Evolutionary conservation across 75 land plant species (phyloP), one percentile per base, ranked within the genome.

Genomic region (Picea glauca): DNA sequence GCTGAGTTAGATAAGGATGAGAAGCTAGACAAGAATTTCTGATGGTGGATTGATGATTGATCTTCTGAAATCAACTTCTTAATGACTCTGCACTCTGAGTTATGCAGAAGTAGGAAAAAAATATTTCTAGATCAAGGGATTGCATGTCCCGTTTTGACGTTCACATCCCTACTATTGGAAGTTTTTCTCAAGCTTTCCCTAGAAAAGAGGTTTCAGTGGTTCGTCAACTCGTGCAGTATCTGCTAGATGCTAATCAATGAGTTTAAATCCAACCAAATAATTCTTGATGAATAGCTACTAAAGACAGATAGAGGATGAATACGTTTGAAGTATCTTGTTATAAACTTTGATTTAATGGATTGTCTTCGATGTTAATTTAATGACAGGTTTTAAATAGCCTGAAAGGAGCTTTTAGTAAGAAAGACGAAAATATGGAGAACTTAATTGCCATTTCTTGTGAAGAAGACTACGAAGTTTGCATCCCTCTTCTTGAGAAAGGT

Each of bases 401-500:
- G 50, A 58, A 58, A 40, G 84, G 84, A 43, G 61, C 82, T 38
- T 26, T 56, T 3, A 75, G 66, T 43, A 57, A 78, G 61, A 80
- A 43, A 33, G 77, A 74, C 12, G 23, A 32, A 46, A 81, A 54
- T 50, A 57, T 59, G 35, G 82, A 82, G 17, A 68, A 26, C 43
- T 61, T 86, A 62, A 33, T 95, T 72, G 78, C 93, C 74, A 76
- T 95, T 62, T 93, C 98, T 32, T 89, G 92, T 84, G 98, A 95
- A 80, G 96, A 95, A 73, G 98, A 95, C 80, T 82, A 86, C 50
- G 60, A 63, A 38, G 32, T 84, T 23, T 95, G 98, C 72, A 62
- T 80, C 13, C 90, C 93, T 61, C 78, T 90, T 18, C 88, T 95
- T 30, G 82, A 93, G 73, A 86, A 90, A 85, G 98, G 98, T 95